Base-by-base conservation (phyloP, 441 rosid species). In the Populus tomentosa region DNA sequence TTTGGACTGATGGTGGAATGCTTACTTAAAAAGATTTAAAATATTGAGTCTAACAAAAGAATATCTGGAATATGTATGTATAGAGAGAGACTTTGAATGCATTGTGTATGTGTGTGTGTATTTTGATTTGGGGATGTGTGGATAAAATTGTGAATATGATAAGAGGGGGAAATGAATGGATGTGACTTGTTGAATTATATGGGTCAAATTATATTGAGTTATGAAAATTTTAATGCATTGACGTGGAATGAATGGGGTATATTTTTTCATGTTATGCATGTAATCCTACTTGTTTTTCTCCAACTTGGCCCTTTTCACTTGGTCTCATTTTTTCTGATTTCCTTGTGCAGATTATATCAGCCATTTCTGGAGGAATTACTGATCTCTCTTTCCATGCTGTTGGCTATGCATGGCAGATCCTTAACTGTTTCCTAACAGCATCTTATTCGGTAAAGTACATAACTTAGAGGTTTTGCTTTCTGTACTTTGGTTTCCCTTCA, bases 301-400 rank as follows among this genome's bases (percentile, higher is more conserved):
- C 5, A 13, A 46, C 20, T 46, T 46, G 56, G 56, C 56, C 56
- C 4, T 46, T 13, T 46, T 46, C 56, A 46, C 46, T 50, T 16
- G 59, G 59, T 50, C 59, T 50, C 59, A 50, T 50, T 50, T 50
- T 84, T 77, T 79, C 20, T 38, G 35, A 62, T 83, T 72, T 14
- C 68, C 70, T 68, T 70, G 24, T 84, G 80, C 94, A 96, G 99
- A 91, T 96, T 5, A 83, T 96, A 82, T 96, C 99, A 70, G 99
- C 99, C 69, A 88, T 96, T 73, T 96, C 97, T 74, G 99, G 99
- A 75, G 99, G 99, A 79, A 84, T 96, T 65, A 92, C 99, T 2
- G 99, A 96, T 88, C 88, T 94, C 69, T 90, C 95, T 72, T 96
- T 96, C 81, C 86, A 94, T 79, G 93, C 98, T 53, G 72, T 94